Percentiles rank a stretch among this genome's conserved stretches.
These are phyloP conservation scores for Spergularia marina DNA, from an alignment of 148 eudicot species.

Conservation along the genomic window DNA sequence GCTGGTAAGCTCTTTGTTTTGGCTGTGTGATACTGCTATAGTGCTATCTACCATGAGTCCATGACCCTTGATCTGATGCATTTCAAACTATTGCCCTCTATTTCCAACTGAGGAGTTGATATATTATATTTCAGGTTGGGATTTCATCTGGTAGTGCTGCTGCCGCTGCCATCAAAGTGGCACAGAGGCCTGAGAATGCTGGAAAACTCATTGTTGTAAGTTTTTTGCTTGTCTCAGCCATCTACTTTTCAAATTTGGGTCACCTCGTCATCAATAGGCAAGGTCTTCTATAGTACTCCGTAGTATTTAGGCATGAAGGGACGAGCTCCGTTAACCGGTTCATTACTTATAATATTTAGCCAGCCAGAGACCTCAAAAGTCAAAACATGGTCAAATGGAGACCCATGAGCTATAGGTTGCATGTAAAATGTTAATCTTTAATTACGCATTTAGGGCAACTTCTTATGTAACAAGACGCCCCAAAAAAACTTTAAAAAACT, in stretches of 20 bases:
- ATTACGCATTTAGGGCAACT: no score
- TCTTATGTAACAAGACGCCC: no score
- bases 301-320: neutral
- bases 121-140: slow-evolving; percentile 51
- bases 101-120: neutral
- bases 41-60: neutral
- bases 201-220: slow-evolving; percentile 95
- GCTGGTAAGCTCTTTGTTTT: slow-evolving; percentile 37
- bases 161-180: slow-evolving; percentile 76
- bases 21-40: neutral
- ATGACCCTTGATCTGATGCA: neutral
- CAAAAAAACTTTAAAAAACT: no score
- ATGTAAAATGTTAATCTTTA: no score
- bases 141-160: slow-evolving; percentile 97
- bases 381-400: no score
- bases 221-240: slow-evolving; percentile 2
- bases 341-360: no score
- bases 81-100: neutral
- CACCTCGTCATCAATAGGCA: neutral
- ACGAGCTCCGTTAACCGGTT: neutral
- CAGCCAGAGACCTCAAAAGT: no score
- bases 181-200: slow-evolving; percentile 83
- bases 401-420: no score
- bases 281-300: neutral
- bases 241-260: neutral